A percentile compares a stretch with the other conserved stretches of the same genome.
phyloP scores from a whole-genome alignment of 139 green algal genomes.

The Zygnema circumcarinatum region DNA sequence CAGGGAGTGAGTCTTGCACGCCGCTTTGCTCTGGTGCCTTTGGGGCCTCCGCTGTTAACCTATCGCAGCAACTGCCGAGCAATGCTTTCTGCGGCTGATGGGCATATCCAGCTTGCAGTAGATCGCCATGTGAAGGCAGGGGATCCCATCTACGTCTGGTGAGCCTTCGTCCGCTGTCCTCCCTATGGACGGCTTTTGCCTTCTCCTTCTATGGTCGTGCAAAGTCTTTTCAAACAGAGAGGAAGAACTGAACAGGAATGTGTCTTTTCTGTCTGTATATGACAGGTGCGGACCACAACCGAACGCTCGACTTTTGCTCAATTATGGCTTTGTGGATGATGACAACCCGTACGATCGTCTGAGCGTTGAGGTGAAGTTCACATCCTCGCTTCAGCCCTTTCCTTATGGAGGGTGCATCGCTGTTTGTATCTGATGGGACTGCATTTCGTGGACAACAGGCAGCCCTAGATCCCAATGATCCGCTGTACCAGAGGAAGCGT shows the following conservation, averaged over 20 bases:
- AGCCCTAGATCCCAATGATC: constrained; percentile 73
- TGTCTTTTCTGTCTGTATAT: too few relatives aligned
- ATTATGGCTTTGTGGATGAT: constrained; percentile 70
- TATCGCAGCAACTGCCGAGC: constrained; percentile 83
- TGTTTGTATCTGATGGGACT: too few relatives aligned
- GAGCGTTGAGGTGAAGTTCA: constrained; percentile 53
- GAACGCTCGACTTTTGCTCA: constrained; percentile 81
- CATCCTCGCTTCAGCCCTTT: neutral
- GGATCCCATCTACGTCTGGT: constrained; percentile 84
- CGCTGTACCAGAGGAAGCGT: constrained; percentile 84
- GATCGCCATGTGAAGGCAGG: constrained; percentile 76
- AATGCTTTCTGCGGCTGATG: constrained; percentile 72
- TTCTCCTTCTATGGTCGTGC: neutral
- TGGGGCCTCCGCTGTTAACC: constrained; percentile 85
- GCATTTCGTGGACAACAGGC: constrained; percentile 28
- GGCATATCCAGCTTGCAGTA: constrained; percentile 73
- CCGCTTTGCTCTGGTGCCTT: constrained; percentile 93
- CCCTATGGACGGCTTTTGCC: neutral
- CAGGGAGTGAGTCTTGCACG: constrained; percentile 79
- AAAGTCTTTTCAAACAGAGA: too few relatives aligned
- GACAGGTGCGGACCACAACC: constrained; percentile 88
- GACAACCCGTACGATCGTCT: constrained; percentile 64
- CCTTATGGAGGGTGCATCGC: neutral
- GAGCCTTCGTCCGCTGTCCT: constrained; percentile 2
- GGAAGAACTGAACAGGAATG: too few relatives aligned